Evolutionary conservation across 805 yeast species (phyloP), one percentile per base, ranked within the genome.

Genomic region (Hanseniaspora clermontiae): DNA sequence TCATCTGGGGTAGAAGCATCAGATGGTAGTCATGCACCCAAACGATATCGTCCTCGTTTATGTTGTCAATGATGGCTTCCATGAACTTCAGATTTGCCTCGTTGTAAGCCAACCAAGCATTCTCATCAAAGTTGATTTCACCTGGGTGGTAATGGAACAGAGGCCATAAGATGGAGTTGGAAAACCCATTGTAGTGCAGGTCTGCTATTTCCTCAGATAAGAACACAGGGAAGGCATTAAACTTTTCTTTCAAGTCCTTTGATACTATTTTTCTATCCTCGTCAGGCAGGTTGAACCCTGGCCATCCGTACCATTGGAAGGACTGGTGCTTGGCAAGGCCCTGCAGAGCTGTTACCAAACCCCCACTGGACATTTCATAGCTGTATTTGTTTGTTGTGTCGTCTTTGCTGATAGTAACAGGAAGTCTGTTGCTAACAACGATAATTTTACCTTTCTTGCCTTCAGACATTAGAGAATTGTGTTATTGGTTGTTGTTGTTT

Each of bases 301-400:
- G 96, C 99, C 99, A 93, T 15, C 99, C 99, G 64, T 87, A 82
- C 99, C 99, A 93, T 67, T 89, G 93, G 70, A 89, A 89, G 50
- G 84, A 83, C 10, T 87, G 81, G 2, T 83, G 72, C 65, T 86
- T 85, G 68, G 87, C 87, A 55, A 93, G 72, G 1, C 97, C 97
- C 65, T 90, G 95, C 43, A 93, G 73, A 0, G 97, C 98, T 1
- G 97, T 88, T 27, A 95, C 98, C 50, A 93, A 77, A 1, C 99
- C 99, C 31, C 99, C 99, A 1, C 96, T 86, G 34, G 97, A 89
- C 97, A 93, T 87, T 50, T 82, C 71, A 68, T 91, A 93, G 59
- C 81, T 81, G 67, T 88, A 93, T 12, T 76, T 68, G 3, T 91
- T 89, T 11, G 68, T 67, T 47, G 75, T 73, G 1, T 71, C 67